phyloP scores from a whole-genome alignment of 2,329 filamentous ascomycete species.

The Escovopsis sp. region DNA sequence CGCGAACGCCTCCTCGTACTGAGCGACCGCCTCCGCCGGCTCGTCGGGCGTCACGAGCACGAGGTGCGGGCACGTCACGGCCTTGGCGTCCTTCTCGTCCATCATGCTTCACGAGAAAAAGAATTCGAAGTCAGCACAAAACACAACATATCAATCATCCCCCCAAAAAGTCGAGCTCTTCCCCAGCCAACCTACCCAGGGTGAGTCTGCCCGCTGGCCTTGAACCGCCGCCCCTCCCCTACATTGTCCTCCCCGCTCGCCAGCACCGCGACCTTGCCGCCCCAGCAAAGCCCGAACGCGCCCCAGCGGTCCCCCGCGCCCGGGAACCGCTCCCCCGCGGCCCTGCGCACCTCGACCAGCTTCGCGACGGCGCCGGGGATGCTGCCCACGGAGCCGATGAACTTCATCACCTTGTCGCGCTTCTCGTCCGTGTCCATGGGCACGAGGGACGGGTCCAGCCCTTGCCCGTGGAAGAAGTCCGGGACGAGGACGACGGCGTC shows the following conservation, averaged over 20 bases:
- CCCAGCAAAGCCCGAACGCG: constrained; percentile 35
- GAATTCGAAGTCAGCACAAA: too few relatives aligned
- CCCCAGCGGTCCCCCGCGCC: constrained; percentile 26
- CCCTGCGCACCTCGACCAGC: constrained; percentile 18
- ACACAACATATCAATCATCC: too few relatives aligned
- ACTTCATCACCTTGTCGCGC: constrained; percentile 16
- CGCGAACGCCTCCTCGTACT: constrained; percentile 26
- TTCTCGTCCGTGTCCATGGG: constrained; percentile 32
- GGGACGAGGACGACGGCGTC: constrained; percentile 26
- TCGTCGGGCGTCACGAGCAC: constrained; percentile 36
- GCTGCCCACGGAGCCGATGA: constrained; percentile 18
- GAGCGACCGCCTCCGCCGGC: constrained; percentile 25
- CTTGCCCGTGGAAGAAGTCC: constrained; percentile 24
- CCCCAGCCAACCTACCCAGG: constrained; percentile 11
- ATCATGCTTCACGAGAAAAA: too few relatives aligned
- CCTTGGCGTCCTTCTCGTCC: constrained; percentile 27
- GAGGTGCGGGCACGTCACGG: constrained; percentile 31
- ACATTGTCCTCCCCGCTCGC: constrained; percentile 21
- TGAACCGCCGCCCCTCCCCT: constrained; percentile 21
- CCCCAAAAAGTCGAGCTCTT: not conserved
- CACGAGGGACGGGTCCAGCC: constrained; percentile 17
- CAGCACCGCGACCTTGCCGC: constrained; percentile 29
- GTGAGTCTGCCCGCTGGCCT: constrained; percentile 18
- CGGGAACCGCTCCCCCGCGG: constrained; percentile 18
- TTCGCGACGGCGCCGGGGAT: constrained; percentile 14